Evolutionary conservation across 2,329 filamentous ascomycete genomes (phyloP).

Genomic region (Penicillium sp.): DNA sequence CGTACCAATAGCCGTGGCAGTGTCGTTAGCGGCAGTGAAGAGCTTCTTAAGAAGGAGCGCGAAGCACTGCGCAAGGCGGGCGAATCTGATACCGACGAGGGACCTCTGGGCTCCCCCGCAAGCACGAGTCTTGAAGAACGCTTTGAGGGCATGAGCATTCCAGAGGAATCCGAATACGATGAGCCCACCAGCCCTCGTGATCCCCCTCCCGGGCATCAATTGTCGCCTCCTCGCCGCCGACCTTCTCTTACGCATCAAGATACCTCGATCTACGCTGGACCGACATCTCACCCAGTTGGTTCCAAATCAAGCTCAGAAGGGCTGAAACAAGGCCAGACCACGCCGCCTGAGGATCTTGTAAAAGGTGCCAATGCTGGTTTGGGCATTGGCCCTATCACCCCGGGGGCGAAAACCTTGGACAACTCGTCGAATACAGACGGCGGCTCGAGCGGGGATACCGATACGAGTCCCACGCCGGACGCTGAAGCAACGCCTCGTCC

Average conservation of each 20-base stretch:
- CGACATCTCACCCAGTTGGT: background rate
- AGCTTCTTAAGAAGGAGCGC: slow-evolving; percentile 37
- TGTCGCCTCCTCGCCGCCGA: slow-evolving; percentile 5
- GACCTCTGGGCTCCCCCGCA: slow-evolving; percentile 24
- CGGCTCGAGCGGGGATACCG: slow-evolving; percentile 19
- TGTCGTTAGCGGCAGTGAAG: slow-evolving; percentile 54
- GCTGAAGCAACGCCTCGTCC: slow-evolving; percentile 38
- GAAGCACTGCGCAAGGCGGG: slow-evolving; percentile 33
- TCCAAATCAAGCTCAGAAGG: slow-evolving; percentile 12
- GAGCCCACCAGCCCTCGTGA: slow-evolving; percentile 29
- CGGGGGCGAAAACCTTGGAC: slow-evolving; percentile 15
- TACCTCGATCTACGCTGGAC: slow-evolving; percentile 24
- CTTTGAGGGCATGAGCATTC: slow-evolving; percentile 37
- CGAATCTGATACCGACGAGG: slow-evolving; percentile 26
- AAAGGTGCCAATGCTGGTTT: background rate
- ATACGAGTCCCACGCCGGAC: slow-evolving; percentile 27
- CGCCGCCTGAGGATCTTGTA: slow-evolving; percentile 31
- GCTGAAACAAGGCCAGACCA: slow-evolving; percentile 30
- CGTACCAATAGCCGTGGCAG: slow-evolving; percentile 93
- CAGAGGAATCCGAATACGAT: slow-evolving; percentile 37
- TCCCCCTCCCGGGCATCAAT: slow-evolving; percentile 14
- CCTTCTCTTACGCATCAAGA: slow-evolving; percentile 21
- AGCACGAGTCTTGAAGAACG: slow-evolving; percentile 32
- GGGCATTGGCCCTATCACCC: slow-evolving; percentile 22
- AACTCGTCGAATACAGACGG: slow-evolving; percentile 9